Conservation (phyloP, 179 eudicot species). For the Beta corolliflora region DNA sequence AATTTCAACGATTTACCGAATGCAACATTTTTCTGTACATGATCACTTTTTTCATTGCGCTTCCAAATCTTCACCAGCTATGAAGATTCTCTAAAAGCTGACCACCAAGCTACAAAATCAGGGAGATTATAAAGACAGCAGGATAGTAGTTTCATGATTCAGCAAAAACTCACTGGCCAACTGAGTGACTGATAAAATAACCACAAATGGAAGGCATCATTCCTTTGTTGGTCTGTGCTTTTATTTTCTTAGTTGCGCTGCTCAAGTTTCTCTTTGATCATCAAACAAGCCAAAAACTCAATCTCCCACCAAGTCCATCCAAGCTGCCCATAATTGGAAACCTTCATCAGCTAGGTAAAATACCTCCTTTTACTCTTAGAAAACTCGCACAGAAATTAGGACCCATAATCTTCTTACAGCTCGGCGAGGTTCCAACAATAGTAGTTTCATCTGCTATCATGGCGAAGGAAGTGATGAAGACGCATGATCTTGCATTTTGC, state of each 20-base stretch:
- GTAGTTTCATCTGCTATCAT: constrained; percentile 22
- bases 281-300: constrained; percentile 7
- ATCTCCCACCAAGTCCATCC: constrained; percentile 25
- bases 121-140: neutral
- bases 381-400: constrained; percentile 23
- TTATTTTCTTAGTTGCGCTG: constrained; percentile 8
- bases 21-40: neutral
- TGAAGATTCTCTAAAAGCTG: neutral
- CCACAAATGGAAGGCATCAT: constrained; percentile 17
- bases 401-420: constrained; percentile 23
- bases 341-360: constrained; percentile 22
- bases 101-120: neutral
- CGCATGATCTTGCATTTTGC: constrained; percentile 31
- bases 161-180: neutral
- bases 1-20: too few relatives aligned
- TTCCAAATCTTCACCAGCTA: neutral
- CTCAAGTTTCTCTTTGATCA: constrained; percentile 1
- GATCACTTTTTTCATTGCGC: neutral
- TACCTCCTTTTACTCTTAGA: constrained; percentile 11
- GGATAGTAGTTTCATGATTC: neutral
- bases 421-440: constrained; percentile 19
- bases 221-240: constrained; percentile 18
- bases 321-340: constrained; percentile 22
- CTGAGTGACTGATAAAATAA: neutral
- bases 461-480: constrained; percentile 36